Conservation (phyloP, 164 flowering plant genomes). For the Piper longum region DNA sequence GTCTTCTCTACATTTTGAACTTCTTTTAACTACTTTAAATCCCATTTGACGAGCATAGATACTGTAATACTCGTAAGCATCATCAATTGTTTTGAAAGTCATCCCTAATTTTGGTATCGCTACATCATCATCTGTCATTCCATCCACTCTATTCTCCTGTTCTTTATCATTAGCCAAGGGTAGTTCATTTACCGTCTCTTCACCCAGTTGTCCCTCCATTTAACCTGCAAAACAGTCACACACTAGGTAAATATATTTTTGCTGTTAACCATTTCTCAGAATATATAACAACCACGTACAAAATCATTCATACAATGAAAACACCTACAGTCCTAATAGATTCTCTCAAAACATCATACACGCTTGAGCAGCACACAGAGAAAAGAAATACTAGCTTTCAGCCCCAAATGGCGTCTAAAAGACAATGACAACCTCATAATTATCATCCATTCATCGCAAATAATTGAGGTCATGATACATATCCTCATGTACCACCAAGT, state of each 20-base stretch:
- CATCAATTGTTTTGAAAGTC: not conserved
- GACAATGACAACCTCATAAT: not conserved
- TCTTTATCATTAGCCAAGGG: not conserved
- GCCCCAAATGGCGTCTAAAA: not conserved
- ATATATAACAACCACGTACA: too few species aligned
- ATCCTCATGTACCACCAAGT: too few species aligned
- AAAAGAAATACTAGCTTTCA: not conserved
- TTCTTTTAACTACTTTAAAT: not conserved
- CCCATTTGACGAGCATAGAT: not conserved
- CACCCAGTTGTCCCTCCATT: not conserved
- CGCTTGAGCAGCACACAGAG: too few species aligned
- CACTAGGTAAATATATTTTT: not conserved
- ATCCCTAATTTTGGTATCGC: not conserved
- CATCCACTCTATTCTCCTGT: not conserved
- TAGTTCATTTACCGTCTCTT: not conserved
- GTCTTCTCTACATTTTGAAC: not conserved
- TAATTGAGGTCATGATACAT: too few species aligned
- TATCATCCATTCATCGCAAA: too few species aligned
- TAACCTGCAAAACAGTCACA: not conserved
- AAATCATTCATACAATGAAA: too few species aligned
- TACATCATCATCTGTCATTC: not conserved
- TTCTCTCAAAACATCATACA: too few species aligned
- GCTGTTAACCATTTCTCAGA: too few species aligned
- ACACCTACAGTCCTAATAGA: too few species aligned
- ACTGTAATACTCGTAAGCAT: not conserved